phyloP scores from a whole-genome alignment of 2,329 filamentous ascomycete species.

The Aspergillus texensis region DNA sequence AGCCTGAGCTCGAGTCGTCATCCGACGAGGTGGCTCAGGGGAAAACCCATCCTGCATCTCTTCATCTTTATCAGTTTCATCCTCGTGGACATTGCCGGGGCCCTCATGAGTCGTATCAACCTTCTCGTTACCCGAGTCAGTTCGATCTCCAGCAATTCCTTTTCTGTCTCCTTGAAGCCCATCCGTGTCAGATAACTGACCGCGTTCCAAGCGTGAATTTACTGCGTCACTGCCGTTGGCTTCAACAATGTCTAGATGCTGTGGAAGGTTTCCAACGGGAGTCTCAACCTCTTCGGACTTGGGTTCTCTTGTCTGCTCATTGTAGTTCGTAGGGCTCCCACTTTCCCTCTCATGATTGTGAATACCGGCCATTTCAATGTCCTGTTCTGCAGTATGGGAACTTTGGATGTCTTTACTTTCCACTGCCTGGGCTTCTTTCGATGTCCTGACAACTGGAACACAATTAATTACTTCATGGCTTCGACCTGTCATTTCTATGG shows the following conservation, averaged over 20 bases:
- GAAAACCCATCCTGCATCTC: constrained; percentile 40
- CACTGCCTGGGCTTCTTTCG: constrained; percentile 14
- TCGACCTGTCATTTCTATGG: constrained; percentile 11
- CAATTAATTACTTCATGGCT: constrained; percentile 17
- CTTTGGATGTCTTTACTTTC: constrained; percentile 16
- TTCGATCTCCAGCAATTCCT: constrained; percentile 17
- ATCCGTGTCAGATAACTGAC: constrained; percentile 10
- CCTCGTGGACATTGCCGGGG: constrained; percentile 21
- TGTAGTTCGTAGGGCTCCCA: constrained; percentile 11
- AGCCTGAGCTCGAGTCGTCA: constrained; percentile 50
- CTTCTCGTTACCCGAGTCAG: constrained; percentile 8
- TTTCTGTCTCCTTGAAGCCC: constrained; percentile 17
- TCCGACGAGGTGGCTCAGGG: constrained; percentile 46
- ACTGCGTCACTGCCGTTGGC: constrained; percentile 16
- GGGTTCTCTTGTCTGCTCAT: constrained; percentile 23
- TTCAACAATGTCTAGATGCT: constrained; percentile 29
- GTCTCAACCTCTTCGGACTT: constrained; percentile 43
- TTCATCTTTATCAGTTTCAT: constrained; percentile 31
- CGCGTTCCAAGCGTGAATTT: constrained; percentile 9
- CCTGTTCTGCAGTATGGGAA: constrained; percentile 20
- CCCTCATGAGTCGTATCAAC: constrained; percentile 3
- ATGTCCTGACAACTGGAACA: constrained; percentile 8
- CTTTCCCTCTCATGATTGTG: constrained; percentile 16
- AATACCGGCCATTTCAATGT: constrained; percentile 39
- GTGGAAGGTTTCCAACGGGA: constrained; percentile 36